Base-by-base conservation (phyloP, 208 protist genomes). In the Blechomonas ayalai region DNA sequence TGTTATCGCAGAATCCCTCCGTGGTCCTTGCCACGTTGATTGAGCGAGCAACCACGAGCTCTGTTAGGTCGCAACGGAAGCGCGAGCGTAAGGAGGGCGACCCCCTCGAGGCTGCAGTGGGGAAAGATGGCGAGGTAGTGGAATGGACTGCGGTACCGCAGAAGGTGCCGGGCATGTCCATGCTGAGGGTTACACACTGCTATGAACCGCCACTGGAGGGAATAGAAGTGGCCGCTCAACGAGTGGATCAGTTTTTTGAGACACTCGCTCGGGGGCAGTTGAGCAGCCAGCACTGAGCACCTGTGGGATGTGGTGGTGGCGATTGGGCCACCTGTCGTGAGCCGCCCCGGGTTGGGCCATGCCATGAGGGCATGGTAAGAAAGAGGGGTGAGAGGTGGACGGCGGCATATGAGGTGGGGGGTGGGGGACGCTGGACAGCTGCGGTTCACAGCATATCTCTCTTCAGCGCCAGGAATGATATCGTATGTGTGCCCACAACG, bases 171-270 rank as follows among this genome's bases (percentile, higher is more conserved):
- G 68, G 67, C 1, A 63, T 87, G 49, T 64, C 73, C 4, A 52
- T 84, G 19, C 45, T 91, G 18, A 64, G 59, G 32, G 65, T 87
- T 6, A 31, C 43, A 7, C 42, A 59, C 7, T 90, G 76, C 59
- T 90, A 82, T 34, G 64, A 63, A 34, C 33, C 66, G 1, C 76
- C 78, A 0, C 18, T 65, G 19, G 40, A 67, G 4, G 59, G 43
- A n/a, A 37, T 65, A 2, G 64, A 64, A 8, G 62, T 38, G 23
- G 72, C 55, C 1, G 55, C 59, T 2, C 50, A 58, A 5, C 62
- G 50, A 5, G 66, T 90, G n/a, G 81, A 90, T 56, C 59, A 51
- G 4, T 84, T 85, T 48, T 90, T 85, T 52, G 36, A 44, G 20
- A 43, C 12, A n/a, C n/a, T n/a, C n/a, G n/a, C n/a, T n/a, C n/a